phyloP scores from a whole-genome alignment of 805 yeast genomes.

The Lachancea mirantina region DNA sequence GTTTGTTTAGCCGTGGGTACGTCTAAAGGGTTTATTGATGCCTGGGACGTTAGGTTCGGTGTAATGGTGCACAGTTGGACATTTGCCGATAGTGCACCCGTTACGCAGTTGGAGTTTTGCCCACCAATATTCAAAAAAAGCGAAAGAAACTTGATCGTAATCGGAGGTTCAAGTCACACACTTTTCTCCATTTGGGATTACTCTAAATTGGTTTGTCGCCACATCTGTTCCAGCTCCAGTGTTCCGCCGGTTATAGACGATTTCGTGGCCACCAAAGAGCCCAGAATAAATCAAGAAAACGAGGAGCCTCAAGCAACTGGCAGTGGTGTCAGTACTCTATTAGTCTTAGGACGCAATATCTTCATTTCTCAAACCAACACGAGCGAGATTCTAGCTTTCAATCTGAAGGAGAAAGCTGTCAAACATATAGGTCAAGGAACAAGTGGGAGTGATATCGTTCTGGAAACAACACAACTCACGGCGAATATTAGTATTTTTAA shows the following conservation, averaged over 20 bases:
- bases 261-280: conserved; percentile 12
- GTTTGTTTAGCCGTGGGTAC: conserved; percentile 75
- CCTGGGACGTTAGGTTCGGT: conserved; percentile 78
- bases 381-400: conserved; percentile 15
- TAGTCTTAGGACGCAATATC: conserved; percentile 11
- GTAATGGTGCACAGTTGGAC: conserved; percentile 56
- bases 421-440: conserved; percentile 12
- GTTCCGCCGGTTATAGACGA: conserved; percentile 19
- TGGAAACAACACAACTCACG: conserved; percentile 16
- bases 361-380: conserved; percentile 15
- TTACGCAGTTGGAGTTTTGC: conserved; percentile 40
- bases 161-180: conserved; percentile 58
- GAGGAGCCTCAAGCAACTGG: conserved; percentile 3
- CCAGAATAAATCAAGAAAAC: neutral
- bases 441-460: conserved; percentile 3
- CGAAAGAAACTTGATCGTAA: conserved; percentile 40
- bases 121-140: conserved; percentile 30
- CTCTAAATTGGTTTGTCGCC: conserved; percentile 51
- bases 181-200: conserved; percentile 73
- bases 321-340: conserved; percentile 7
- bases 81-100: conserved; percentile 44
- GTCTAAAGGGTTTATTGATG: conserved; percentile 56
- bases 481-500: conserved; percentile 16
- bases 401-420: conserved; percentile 11
- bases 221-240: conserved; percentile 30